phyloP scores from a whole-genome alignment of 2,329 filamentous ascomycete genomes.

The Chrysoporthe puriensis region DNA sequence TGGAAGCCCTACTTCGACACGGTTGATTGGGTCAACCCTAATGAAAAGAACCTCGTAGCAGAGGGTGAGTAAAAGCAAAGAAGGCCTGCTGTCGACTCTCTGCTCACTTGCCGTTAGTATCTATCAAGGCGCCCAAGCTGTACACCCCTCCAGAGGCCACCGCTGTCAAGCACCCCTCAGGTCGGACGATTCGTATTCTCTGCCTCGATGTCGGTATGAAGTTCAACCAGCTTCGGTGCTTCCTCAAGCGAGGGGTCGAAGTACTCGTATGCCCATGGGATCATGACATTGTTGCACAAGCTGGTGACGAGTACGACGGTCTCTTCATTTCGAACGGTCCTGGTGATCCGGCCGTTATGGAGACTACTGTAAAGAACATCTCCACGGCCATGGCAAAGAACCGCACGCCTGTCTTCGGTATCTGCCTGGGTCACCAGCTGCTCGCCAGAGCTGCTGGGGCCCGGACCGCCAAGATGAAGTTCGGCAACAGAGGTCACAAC shows the following conservation, averaged over 20 bases:
- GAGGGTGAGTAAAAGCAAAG: conserved; percentile 71
- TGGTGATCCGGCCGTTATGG: conserved; percentile 88
- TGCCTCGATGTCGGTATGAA: conserved; percentile 98
- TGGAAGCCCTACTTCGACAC: conserved; percentile 70
- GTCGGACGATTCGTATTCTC: conserved; percentile 82
- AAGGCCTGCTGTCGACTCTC: conserved; percentile 30
- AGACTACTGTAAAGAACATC: conserved; percentile 79
- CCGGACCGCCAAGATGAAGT: conserved; percentile 94
- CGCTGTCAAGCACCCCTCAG: conserved; percentile 84
- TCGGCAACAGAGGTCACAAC: conserved; percentile 97
- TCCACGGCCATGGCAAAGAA: conserved; percentile 75
- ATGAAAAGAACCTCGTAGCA: conserved; percentile 87
- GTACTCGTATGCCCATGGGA: conserved; percentile 96
- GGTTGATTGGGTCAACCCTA: conserved; percentile 89
- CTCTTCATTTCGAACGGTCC: conserved; percentile 98
- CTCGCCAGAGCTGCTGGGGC: conserved; percentile 87
- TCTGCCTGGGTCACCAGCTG: conserved; percentile 93
- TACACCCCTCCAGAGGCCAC: conserved; percentile 75
- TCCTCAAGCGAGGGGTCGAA: conserved; percentile 88
- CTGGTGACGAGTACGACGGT: conserved; percentile 87
- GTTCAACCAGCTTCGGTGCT: conserved; percentile 95
- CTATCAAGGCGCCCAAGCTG: conserved; percentile 81
- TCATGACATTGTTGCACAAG: conserved; percentile 80
- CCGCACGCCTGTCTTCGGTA: conserved; percentile 88
- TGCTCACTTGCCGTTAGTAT: conserved; percentile 68